Evolutionary conservation across 345 rosid species (phyloP).

Genomic region (Erucastrum elatum): DNA sequence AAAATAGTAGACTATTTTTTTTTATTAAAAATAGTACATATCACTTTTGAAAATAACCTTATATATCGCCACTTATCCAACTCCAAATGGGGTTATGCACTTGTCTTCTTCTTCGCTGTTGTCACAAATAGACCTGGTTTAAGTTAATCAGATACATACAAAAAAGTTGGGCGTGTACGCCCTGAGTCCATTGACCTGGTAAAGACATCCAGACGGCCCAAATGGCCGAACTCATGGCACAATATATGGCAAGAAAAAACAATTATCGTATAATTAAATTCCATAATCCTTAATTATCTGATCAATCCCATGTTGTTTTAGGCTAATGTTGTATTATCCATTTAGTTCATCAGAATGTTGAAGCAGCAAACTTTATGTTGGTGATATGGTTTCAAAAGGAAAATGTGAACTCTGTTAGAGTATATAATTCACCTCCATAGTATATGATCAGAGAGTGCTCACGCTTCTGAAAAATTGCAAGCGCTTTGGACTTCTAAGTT

Average conservation of each 20-base stretch:
- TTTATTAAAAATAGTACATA: background rate
- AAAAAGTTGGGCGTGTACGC: background rate
- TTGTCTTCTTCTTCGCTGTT: background rate
- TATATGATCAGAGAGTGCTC: background rate
- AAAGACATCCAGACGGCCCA: background rate
- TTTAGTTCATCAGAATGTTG: background rate
- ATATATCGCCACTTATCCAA: slow-evolving; percentile 9
- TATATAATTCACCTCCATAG: background rate
- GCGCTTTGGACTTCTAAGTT: background rate
- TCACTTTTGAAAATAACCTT: background rate
- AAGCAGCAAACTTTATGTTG: background rate
- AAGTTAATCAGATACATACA: background rate
- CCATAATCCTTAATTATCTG: background rate
- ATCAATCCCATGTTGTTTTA: background rate
- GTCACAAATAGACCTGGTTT: background rate
- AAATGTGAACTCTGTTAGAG: background rate
- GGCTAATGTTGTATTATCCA: background rate
- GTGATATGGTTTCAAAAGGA: background rate
- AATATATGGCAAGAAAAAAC: background rate
- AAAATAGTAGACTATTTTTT: background rate
- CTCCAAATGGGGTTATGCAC: background rate
- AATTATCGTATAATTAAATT: background rate
- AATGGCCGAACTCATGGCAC: background rate
- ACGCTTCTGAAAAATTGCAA: background rate
- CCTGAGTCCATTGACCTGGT: background rate